Evolutionary conservation across 306 rosid genomes (phyloP).

Genomic region (Luffa aegyptiaca): DNA sequence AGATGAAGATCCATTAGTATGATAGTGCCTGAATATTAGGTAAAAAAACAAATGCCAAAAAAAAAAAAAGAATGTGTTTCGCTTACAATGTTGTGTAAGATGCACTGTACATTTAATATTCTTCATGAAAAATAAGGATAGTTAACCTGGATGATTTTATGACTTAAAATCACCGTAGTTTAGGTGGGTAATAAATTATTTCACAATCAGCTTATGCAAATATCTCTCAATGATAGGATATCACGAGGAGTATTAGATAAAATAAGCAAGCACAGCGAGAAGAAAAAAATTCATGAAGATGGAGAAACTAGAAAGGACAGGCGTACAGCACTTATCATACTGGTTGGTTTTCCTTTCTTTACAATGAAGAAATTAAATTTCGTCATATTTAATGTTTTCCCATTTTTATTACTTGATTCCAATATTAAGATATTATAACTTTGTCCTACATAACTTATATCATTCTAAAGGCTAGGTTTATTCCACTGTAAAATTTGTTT

Average conservation of each 20-base stretch:
- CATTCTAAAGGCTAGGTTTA: not conserved
- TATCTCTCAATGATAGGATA: slow-evolving; percentile 41
- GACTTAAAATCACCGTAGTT: not conserved
- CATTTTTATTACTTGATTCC: not conserved
- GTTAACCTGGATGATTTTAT: not conserved
- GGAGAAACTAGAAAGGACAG: slow-evolving; percentile 37
- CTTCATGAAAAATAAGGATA: not conserved
- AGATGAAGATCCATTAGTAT: too few species aligned
- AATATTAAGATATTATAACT: not conserved
- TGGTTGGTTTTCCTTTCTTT: slow-evolving; percentile 41
- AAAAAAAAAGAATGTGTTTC: too few species aligned
- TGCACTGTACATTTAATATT: not conserved
- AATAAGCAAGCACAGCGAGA: slow-evolving; percentile 30
- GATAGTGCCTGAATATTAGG: too few species aligned
- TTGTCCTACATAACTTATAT: not conserved
- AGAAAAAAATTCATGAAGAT: slow-evolving; percentile 19
- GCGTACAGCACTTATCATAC: slow-evolving; percentile 41
- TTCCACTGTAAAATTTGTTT: not conserved
- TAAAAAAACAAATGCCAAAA: too few species aligned
- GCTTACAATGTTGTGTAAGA: too few species aligned
- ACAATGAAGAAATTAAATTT: not conserved
- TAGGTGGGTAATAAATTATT: slow-evolving; percentile 5
- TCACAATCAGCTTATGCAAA: slow-evolving; percentile 10
- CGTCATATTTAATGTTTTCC: not conserved
- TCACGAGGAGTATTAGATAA: slow-evolving; percentile 35